Evolutionary conservation across 768 basidiomycete genomes (phyloP).

Genomic region (Chlorophyllum brunneum): DNA sequence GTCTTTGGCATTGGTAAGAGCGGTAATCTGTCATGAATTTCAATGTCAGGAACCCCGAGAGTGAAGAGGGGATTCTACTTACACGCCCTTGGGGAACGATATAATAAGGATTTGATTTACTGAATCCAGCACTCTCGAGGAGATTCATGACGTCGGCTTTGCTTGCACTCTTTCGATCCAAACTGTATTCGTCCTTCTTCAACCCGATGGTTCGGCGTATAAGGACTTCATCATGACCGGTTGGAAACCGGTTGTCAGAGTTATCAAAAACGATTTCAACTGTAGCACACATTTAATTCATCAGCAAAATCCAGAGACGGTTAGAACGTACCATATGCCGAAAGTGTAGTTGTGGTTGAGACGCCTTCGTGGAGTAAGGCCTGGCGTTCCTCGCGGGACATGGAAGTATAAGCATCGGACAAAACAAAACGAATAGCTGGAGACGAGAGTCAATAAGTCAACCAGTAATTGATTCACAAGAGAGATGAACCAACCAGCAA

Average conservation of each 20-base stretch:
- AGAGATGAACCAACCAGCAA: conserved; percentile 63
- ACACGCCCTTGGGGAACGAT: conserved; percentile 98
- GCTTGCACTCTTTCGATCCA: conserved; percentile 92
- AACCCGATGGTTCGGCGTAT: conserved; percentile 92
- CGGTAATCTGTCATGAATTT: conserved; percentile 67
- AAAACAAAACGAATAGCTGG: conserved; percentile 95
- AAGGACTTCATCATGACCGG: conserved; percentile 81
- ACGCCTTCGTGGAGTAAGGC: conserved; percentile 93
- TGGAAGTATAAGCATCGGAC: conserved; percentile 95
- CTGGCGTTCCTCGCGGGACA: conserved; percentile 90
- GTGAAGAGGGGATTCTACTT: conserved; percentile 27
- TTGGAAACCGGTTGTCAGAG: conserved; percentile 90
- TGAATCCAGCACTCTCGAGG: conserved; percentile 95
- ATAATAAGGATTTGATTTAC: conserved; percentile 97
- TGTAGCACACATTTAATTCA: conserved; percentile 18
- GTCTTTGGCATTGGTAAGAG: conserved; percentile 96
- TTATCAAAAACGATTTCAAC: conserved; percentile 98
- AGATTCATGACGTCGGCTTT: conserved; percentile 98
- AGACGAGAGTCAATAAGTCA: neutral
- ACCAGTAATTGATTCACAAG: neutral
- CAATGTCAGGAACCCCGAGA: neutral
- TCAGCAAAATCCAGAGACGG: neutral
- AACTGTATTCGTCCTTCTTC: conserved; percentile 98
- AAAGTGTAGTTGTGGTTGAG: conserved; percentile 81
- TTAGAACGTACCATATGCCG: conserved; percentile 70